Conservation (phyloP, 2,329 filamentous ascomycete species). For the Colletotrichum musicola region DNA sequence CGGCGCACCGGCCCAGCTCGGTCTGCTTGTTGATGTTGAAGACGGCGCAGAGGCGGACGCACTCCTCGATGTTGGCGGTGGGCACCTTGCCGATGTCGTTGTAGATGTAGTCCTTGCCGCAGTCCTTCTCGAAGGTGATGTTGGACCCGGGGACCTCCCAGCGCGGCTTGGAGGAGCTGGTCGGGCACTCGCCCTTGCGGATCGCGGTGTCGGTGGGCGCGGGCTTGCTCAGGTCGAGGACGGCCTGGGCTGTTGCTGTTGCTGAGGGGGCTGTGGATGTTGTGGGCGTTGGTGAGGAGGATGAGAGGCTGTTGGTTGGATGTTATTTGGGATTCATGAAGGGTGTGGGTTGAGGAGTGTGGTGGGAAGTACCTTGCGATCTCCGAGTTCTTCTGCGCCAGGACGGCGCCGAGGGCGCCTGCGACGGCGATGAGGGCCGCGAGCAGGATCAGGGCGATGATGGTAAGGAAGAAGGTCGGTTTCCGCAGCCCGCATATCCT, state of each 20-base stretch:
- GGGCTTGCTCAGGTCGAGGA: constrained; percentile 26
- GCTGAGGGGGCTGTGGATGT: neutral
- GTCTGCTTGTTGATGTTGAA: constrained; percentile 33
- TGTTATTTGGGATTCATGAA: too few relatives aligned
- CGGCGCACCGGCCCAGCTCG: constrained; percentile 21
- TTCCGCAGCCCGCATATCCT: constrained; percentile 32
- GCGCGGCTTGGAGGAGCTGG: constrained; percentile 2
- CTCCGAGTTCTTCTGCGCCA: constrained; percentile 24
- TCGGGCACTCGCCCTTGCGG: constrained; percentile 21
- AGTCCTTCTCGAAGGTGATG: constrained; percentile 34
- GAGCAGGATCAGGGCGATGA: constrained; percentile 13
- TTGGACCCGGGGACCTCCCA: constrained; percentile 34
- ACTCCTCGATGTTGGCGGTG: constrained; percentile 32
- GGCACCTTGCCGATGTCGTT: constrained; percentile 35
- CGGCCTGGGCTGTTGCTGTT: neutral
- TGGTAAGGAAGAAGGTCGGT: constrained; percentile 23
- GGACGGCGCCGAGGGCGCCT: constrained; percentile 17
- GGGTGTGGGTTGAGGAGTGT: too few relatives aligned
- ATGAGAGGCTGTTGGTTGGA: neutral
- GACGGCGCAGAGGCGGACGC: constrained; percentile 30
- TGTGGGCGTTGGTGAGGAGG: neutral
- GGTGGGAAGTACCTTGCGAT: constrained; percentile 5
- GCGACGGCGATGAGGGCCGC: constrained; percentile 21
- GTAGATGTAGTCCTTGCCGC: constrained; percentile 30
- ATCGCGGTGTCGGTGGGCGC: constrained; percentile 31